Evolutionary conservation across 768 basidiomycete species (phyloP), one percentile per base, ranked within the genome.

Genomic region (Trametes cubensis): DNA sequence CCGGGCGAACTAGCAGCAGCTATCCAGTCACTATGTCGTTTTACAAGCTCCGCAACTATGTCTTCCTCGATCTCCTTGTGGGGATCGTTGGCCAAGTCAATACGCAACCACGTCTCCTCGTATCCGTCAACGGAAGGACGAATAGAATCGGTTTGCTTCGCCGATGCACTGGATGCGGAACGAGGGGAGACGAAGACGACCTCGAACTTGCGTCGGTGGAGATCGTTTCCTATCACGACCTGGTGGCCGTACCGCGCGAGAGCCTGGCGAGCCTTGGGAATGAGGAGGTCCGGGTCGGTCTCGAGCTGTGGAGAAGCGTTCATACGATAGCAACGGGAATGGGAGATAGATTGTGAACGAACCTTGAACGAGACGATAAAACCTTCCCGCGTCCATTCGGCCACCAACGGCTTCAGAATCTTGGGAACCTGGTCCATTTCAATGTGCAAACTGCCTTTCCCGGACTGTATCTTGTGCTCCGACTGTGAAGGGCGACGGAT

Each of bases 351-450:
- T 3, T 23, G 14, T 44, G 38, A 5, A 40, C 72, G 21, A 58
- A 94, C 96, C 85, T 99, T 99, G 84, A 99, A 99, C 0, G 94
- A 96, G 42, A 99, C 93, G 41, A 98, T 88, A 72, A 87, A 98
- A 0, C 94, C 95, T 47, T 91, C 85, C 82, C 66, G 85, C 1
- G 87, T 89, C 96, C 97, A 99, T 72, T 98, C 94, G 47, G 90
- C 87, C 7, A 98, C 95, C 77, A 99, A 79, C 0, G 94, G 90
- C 73, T 92, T 91, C 48, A 99, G 78, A 39, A 98, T 88, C 76
- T 99, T 99, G 8, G 97, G 97, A 0, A 98, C 95, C 73, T 98
- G 95, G 71, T 99, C 97, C 97, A 98, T 99, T 74, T 98, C 95
- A 58, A 98, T 91, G 48, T 86, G 84, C 25, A 98, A 78, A 66